Evolutionary conservation across 768 basidiomycete species (phyloP), one percentile per base, ranked within the genome.

Genomic region (Naematelia encephala): DNA sequence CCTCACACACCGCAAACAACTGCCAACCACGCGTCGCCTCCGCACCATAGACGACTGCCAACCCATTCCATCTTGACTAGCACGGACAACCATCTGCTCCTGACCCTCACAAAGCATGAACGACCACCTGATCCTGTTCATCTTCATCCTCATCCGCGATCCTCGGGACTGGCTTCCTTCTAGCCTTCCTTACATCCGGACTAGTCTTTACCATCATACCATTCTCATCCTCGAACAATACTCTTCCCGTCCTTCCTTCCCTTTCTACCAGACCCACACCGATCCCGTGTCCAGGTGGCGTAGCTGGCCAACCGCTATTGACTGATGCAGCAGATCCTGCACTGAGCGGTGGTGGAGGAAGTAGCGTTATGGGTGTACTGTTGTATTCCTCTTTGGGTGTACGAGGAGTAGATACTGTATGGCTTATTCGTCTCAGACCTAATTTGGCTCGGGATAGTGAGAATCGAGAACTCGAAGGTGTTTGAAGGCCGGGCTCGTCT

Each of bases 91-190:
- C n/a, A n/a, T n/a, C n/a, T n/a, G n/a, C n/a, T n/a, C n/a, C n/a
- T n/a, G n/a, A n/a, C n/a, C n/a, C n/a, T n/a, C n/a, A 39, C 34
- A 39, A 16, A 8, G 34, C 34, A 39, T 39, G 34, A 8, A 39
- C 34, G 34, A 8, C 34, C n/a, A n/a, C n/a, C n/a, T n/a, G n/a
- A n/a, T n/a, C n/a, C 34, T 39, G 8, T 8, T 39, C 34, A 39
- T 39, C 51, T 22, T 29, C 54, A 13, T 46, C 54, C 19, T 19
- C 55, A 25, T 39, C 60, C 23, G 22, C 55, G 23, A 62, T 44
- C 42, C 56, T 52, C 26, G 62, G 62, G 5, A 63, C 62, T 12
- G 62, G 62, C 51, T 63, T 63, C 29, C 62, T 59, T 50, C 52
- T 59, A 14, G 54, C 58, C 45, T 57, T 63, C 8, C 43, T 55